Base-by-base conservation (phyloP, 2,329 filamentous ascomycete genomes). In the Fusarium sp. region DNA sequence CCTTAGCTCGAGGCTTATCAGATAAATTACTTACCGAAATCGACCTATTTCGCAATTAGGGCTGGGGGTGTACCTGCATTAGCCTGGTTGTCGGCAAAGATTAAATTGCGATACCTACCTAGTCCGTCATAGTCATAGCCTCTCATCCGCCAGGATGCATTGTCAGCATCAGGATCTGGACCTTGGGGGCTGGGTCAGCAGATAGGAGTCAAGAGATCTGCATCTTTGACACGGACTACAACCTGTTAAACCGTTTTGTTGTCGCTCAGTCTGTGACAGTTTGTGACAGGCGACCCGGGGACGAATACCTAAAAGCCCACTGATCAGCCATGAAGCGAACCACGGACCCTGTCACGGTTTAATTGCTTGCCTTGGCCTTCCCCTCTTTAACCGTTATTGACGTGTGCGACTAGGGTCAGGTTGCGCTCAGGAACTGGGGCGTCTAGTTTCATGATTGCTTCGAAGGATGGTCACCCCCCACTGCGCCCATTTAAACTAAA, bases 401-500 rank as follows among this genome's bases (percentile, higher is more conserved):
- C 63, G 58, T 45, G 66, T 55, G 58, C 40, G 63, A 51, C 63
- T 42, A 64, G 58, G 66, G 57, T 59, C 40, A 31, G 44, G 40
- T 63, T 58, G 55, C 51, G 63, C 66, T 52, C 40, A 58, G 55
- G 58, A 61, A 56, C 71, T 46, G 53, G 63, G 63, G 57, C 61
- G 36, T 44, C 42, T 50, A 60, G 72, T 74, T 74, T 74, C 72
- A 74, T 45, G 42, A 62, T 65, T 61, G 48, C 72, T 60, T 69
- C 55, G 43, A 70, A 73, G 72, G 65, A 66, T 66, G 54, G 40
- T 34, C 44, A 60, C 38, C 69, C 68, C 72, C 68, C 63, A 65
- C 68, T 60, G 51, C 59, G 38, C 20, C 38, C 54, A 67, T 74
- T 69, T 65, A 69, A 63, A 69, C 69, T 65, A 71, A 65, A 59